These are phyloP conservation scores for Micromonas pusilla DNA, from an alignment of 139 green algal genomes.

Conservation along the genomic window DNA sequence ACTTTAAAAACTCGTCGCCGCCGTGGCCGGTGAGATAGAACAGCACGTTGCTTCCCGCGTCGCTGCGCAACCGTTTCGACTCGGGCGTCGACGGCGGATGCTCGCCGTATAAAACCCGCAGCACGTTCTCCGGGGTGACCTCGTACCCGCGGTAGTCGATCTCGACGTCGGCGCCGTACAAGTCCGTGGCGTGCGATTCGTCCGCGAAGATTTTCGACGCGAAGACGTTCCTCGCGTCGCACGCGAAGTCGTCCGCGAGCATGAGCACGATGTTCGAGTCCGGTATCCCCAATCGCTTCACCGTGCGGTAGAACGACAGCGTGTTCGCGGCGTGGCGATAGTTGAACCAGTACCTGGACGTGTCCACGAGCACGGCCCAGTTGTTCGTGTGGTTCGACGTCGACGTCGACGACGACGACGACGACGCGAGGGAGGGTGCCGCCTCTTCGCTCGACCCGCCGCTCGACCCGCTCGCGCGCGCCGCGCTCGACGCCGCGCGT, in stretches of 20 bases:
- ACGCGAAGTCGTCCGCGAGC: slow-evolving; percentile 80
- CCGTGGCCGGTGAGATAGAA: slow-evolving; percentile 54
- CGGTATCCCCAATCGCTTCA: slow-evolving; percentile 74
- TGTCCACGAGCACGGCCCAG: slow-evolving; percentile 33
- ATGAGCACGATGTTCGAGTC: slow-evolving; percentile 92
- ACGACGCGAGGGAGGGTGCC: neutral
- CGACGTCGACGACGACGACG: neutral
- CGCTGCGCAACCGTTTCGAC: slow-evolving; percentile 69
- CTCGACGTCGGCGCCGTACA: slow-evolving; percentile 75
- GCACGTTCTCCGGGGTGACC: slow-evolving; percentile 76
- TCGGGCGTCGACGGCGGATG: slow-evolving; percentile 41
- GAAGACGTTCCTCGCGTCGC: slow-evolving; percentile 73
- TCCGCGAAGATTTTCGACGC: slow-evolving; percentile 63
- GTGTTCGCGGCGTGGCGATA: slow-evolving; percentile 49
- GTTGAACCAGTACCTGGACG: slow-evolving; percentile 43
- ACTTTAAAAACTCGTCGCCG: slow-evolving; percentile 94
- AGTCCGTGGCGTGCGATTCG: slow-evolving; percentile 49
- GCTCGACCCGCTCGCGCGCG: neutral
- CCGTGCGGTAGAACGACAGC: slow-evolving; percentile 40
- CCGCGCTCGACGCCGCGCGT: neutral
- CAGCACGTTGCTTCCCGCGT: slow-evolving; percentile 70
- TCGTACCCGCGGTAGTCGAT: slow-evolving; percentile 89
- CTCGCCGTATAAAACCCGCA: slow-evolving; percentile 71
- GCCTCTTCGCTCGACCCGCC: neutral
- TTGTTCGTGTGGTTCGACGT: slow-evolving; percentile 30